Evolutionary conservation across 2,329 filamentous ascomycete genomes (phyloP), one percentile per base, ranked within the genome.

Genomic region (Claviceps fusiformis): DNA sequence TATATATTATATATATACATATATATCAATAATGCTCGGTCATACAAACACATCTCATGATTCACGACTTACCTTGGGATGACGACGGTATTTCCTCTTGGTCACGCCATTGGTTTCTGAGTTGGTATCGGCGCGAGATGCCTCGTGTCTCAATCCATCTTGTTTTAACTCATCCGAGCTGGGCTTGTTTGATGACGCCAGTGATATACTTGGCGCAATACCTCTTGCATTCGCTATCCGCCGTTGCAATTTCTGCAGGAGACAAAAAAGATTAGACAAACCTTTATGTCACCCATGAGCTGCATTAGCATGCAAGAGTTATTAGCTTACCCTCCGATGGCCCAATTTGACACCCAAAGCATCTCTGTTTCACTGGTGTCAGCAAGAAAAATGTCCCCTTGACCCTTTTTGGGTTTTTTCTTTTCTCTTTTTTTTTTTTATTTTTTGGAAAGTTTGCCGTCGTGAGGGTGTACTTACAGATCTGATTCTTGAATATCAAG

Each of bases 401-500:
- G 24, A 24, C 1, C 24, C n/a, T 19, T 39, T 39, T 39, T 39
- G 3, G 9, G 9, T 8, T 2, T 39, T 39, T 39, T 13, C 3
- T 39, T 39, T 13, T 4, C 3, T 45, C 6, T 27, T 31, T 19
- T 50, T 50, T 41, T 41, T 41, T 41, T 17, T 37, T 37, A 3
- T 37, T 37, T 37, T 37, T 13, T 13, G 15, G 17, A 24, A 43
- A 9, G 33, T 3, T 11, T 13, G 24, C 17, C 5, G 17, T 10
- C 33, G 15, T n/a, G 39, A 31, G 5, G 39, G 13, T 49, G 13
- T 65, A 71, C 83, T 67, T 70, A 89, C 85, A 93, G 75, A 64
- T 93, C 88, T 29, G 86, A 87, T 69, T 92, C 88, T 58, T 87
- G 89, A 54, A 93, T 90, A 65, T 92, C 87, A 52, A 90, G 75